phyloP scores from a whole-genome alignment of 108 stramenopile genomes.

The Hondaea fermentalgiana region DNA sequence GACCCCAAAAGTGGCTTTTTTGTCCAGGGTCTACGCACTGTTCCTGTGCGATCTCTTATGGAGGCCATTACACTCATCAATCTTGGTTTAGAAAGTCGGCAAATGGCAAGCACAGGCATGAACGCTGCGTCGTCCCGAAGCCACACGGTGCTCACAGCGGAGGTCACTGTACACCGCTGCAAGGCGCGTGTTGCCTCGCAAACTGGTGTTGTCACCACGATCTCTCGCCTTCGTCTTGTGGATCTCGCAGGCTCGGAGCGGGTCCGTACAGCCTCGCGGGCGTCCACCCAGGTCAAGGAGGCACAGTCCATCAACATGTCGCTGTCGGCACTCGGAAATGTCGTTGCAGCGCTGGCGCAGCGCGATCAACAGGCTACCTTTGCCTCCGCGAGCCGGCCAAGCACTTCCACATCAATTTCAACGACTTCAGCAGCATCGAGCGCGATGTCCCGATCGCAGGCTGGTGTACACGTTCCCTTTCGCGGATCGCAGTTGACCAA shows the following conservation, averaged over 20 bases:
- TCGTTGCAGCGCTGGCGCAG: slow-evolving; percentile 56
- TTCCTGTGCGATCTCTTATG: neutral
- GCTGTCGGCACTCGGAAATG: slow-evolving; percentile 61
- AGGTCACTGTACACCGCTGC: neutral
- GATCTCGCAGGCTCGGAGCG: slow-evolving; percentile 74
- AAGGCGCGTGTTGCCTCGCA: neutral
- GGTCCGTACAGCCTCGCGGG: slow-evolving; percentile 51
- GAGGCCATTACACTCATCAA: slow-evolving; percentile 21
- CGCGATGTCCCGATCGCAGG: neutral
- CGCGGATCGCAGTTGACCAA: slow-evolving; percentile 63
- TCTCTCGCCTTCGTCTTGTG: slow-evolving; percentile 35
- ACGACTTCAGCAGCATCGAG: neutral
- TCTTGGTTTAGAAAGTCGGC: slow-evolving; percentile 12
- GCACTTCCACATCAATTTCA: neutral
- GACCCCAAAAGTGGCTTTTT: neutral
- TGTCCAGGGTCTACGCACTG: neutral
- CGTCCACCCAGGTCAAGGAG: slow-evolving; percentile 48
- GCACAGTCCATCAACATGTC: slow-evolving; percentile 63
- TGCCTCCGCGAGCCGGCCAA: neutral
- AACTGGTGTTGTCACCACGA: neutral
- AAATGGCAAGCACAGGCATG: slow-evolving; percentile 27
- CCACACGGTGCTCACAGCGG: slow-evolving; percentile 26
- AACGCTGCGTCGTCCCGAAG: slow-evolving; percentile 25
- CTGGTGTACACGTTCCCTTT: slow-evolving; percentile 51
- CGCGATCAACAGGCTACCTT: neutral